A percentile compares a stretch with the other conserved stretches of the same genome.
These are phyloP conservation scores for Citeromyces matritensis DNA, from an alignment of 805 yeast genomes.

Conservation along the genomic window DNA sequence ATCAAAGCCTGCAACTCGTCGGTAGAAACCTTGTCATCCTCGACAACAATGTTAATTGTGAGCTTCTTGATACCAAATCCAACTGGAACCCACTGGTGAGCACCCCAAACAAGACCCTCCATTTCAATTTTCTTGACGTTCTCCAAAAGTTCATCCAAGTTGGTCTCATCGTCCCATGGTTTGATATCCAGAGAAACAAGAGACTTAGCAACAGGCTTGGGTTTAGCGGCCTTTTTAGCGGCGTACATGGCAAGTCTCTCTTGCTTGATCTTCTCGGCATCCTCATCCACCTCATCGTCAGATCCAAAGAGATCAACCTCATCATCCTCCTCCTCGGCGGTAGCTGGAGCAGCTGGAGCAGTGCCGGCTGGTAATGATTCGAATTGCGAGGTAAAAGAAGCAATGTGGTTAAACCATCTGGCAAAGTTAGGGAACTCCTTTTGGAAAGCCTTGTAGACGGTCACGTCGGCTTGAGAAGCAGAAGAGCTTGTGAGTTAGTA, in stretches of 20 bases:
- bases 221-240: constrained; percentile 93
- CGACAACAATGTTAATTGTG: constrained; percentile 96
- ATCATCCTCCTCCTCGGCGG: constrained; percentile 70
- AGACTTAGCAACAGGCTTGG: constrained; percentile 98
- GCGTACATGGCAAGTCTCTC: constrained; percentile 96
- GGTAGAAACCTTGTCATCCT: constrained; percentile 90
- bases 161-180: constrained; percentile 99
- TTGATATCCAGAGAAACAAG: constrained; percentile 93
- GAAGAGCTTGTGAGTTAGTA: constrained; percentile 37
- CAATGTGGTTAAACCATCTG: constrained; percentile 98
- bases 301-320: constrained; percentile 87
- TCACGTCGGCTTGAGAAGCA: constrained; percentile 92
- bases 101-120: constrained; percentile 99
- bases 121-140: constrained; percentile 71
- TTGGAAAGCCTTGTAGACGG: constrained; percentile 91
- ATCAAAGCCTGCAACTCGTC: constrained; percentile 70
- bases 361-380: constrained; percentile 67
- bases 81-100: constrained; percentile 86
- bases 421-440: constrained; percentile 82
- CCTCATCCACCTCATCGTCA: constrained; percentile 90
- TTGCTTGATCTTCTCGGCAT: constrained; percentile 93
- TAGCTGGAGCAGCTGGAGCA: constrained; percentile 48
- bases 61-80: constrained; percentile 99
- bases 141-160: constrained; percentile 76
- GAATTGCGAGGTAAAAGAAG: constrained; percentile 82